Evolutionary conservation across 2,329 filamentous ascomycete species (phyloP).

Genomic region (Colletotrichum filicis): DNA sequence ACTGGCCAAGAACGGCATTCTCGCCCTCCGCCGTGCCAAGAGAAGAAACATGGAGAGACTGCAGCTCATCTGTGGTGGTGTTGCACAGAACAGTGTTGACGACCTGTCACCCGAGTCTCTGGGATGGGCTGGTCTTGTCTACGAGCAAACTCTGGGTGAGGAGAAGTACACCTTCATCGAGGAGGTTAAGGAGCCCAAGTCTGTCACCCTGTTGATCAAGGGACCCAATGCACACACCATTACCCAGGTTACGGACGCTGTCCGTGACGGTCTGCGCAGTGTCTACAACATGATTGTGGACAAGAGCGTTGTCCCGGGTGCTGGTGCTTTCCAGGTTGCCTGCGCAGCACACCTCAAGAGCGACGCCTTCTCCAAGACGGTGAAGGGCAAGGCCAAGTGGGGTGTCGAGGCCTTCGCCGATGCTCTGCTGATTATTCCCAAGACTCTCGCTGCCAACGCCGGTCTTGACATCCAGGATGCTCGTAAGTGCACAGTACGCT

Average conservation of each 20-base stretch:
- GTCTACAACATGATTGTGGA: constrained; percentile 99
- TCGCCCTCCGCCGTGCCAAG: constrained; percentile 94
- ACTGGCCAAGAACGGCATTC: constrained; percentile 96
- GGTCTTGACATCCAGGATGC: constrained; percentile 98
- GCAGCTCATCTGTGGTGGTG: constrained; percentile 92
- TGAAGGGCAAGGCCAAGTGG: constrained; percentile 98
- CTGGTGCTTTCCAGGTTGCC: constrained; percentile 94
- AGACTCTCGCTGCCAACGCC: constrained; percentile 95
- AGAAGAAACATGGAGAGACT: constrained; percentile 98
- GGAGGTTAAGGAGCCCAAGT: constrained; percentile 98
- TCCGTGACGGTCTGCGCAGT: constrained; percentile 91
- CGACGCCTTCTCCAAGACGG: constrained; percentile 85
- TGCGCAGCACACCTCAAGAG: constrained; percentile 89
- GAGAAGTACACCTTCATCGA: constrained; percentile 99
- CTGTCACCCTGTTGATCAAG: constrained; percentile 97
- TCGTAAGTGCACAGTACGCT: constrained; percentile 65
- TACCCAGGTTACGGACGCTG: constrained; percentile 94
- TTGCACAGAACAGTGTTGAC: constrained; percentile 95
- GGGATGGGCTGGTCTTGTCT: constrained; percentile 95
- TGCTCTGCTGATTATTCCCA: constrained; percentile 93
- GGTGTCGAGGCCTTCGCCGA: constrained; percentile 96
- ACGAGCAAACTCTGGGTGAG: constrained; percentile 96
- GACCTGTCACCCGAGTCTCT: constrained; percentile 88
- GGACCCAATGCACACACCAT: constrained; percentile 98
- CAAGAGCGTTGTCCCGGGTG: constrained; percentile 92